Conservation (phyloP, 768 basidiomycete species). For the Leccinum uliginosum region DNA sequence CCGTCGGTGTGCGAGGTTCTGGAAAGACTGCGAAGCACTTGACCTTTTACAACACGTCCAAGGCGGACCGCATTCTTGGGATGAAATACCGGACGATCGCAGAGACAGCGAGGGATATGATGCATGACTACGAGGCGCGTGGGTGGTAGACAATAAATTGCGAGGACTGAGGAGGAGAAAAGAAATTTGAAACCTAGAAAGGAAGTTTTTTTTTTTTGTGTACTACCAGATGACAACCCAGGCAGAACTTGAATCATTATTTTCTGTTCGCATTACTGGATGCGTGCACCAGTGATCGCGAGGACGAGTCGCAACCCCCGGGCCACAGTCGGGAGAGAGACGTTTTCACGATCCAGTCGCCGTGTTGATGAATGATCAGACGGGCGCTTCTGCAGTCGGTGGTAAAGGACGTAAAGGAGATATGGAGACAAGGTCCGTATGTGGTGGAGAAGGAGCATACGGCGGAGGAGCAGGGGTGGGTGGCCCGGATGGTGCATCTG, state of each 20-base stretch:
- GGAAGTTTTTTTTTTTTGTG: neutral
- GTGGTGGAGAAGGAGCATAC: conserved; percentile 78
- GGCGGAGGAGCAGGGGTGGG: conserved; percentile 98
- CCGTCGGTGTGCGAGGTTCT: neutral
- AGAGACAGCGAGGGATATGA: neutral
- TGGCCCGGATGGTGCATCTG: conserved; percentile 95
- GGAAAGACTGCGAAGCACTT: neutral
- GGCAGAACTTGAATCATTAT: too few relatives aligned
- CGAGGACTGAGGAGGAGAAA: neutral
- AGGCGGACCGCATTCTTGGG: neutral
- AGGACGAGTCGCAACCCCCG: too few relatives aligned
- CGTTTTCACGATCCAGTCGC: too few relatives aligned
- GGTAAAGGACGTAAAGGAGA: conserved; percentile 34
- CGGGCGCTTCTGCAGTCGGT: conserved; percentile 38
- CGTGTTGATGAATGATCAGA: conserved; percentile 86
- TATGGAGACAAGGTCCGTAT: conserved; percentile 56
- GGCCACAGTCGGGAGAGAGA: too few relatives aligned
- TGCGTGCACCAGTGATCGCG: too few relatives aligned
- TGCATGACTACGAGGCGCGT: neutral
- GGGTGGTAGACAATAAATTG: neutral
- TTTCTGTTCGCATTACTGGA: too few relatives aligned
- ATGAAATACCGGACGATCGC: neutral
- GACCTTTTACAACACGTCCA: neutral
- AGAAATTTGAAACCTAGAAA: neutral
- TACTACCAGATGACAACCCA: neutral